Conservation (phyloP, 2,329 filamentous ascomycete genomes). For the Sordariomycetes sp. region DNA sequence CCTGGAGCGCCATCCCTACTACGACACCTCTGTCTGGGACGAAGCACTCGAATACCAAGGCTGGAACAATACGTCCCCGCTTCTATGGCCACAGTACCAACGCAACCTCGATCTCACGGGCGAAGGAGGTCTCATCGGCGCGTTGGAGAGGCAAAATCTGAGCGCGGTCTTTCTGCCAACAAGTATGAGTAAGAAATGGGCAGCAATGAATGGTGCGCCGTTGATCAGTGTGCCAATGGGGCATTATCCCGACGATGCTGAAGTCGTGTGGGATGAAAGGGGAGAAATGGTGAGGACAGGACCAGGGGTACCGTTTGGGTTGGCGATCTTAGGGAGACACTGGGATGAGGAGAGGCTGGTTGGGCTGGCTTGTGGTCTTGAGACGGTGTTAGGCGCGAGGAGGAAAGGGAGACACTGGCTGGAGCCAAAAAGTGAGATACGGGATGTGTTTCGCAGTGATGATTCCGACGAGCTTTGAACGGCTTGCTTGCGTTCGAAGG, state of each 20-base stretch:
- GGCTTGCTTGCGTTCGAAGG: too few relatives aligned
- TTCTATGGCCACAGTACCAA: conserved; percentile 46
- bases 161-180: conserved; percentile 56
- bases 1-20: conserved; percentile 53
- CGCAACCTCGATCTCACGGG: conserved; percentile 36
- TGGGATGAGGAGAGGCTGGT: not conserved
- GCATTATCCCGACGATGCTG: not conserved
- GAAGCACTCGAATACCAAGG: conserved; percentile 35
- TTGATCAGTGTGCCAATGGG: not conserved
- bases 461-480: too few relatives aligned
- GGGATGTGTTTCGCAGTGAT: too few relatives aligned
- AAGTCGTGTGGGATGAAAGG: not conserved
- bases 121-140: conserved; percentile 47
- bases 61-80: conserved; percentile 42
- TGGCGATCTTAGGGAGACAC: not conserved
- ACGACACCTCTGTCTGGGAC: conserved; percentile 50
- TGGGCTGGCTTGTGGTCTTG: not conserved
- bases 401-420: too few relatives aligned
- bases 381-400: too few relatives aligned
- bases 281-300: not conserved
- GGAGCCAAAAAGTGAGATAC: too few relatives aligned
- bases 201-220: not conserved
- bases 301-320: not conserved
- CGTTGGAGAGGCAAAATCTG: conserved; percentile 44
- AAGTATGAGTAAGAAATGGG: not conserved